phyloP scores from a whole-genome alignment of 2,329 filamentous ascomycete species.

The Teratosphaeria epicoccoides region DNA sequence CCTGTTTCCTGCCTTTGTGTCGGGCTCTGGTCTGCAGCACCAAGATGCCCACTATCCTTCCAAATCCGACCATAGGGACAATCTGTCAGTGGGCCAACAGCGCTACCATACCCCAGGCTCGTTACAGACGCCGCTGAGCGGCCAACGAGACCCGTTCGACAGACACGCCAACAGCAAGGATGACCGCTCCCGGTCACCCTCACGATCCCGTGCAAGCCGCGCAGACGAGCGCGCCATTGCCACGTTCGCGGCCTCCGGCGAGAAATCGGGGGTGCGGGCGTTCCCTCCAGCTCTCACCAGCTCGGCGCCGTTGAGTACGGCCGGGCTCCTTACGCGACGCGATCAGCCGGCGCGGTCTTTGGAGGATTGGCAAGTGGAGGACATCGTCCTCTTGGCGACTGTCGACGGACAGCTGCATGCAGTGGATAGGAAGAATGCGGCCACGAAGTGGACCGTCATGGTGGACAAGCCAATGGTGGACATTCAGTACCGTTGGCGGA shows the following conservation, averaged over 20 bases:
- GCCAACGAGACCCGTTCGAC: conserved; percentile 17
- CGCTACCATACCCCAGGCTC: conserved; percentile 13
- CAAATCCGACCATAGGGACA: background rate
- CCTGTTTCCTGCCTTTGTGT: background rate
- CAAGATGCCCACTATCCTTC: conserved; percentile 1
- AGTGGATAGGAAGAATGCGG: conserved; percentile 75
- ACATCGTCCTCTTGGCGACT: conserved; percentile 99
- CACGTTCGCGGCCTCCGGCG: conserved; percentile 86
- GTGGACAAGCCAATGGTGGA: conserved; percentile 82
- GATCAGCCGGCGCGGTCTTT: conserved; percentile 80
- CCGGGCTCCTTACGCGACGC: conserved; percentile 56
- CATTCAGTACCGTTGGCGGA: conserved; percentile 65
- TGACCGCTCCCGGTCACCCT: conserved; percentile 9
- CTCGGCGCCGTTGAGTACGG: conserved; percentile 34
- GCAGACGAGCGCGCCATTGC: conserved; percentile 83
- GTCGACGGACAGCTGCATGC: conserved; percentile 95
- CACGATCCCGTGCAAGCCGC: conserved; percentile 19
- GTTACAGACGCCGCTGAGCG: conserved; percentile 18
- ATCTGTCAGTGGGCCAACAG: conserved; percentile 2
- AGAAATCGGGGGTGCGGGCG: conserved; percentile 71
- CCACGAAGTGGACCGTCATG: conserved; percentile 74
- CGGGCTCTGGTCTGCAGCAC: conserved; percentile 3
- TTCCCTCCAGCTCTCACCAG: conserved; percentile 52
- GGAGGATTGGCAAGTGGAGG: conserved; percentile 99
- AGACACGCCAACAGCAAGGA: conserved; percentile 9